Evolutionary conservation across 768 basidiomycete species (phyloP), one percentile per base, ranked within the genome.

Genomic region (Pleurotus citrinopileatus): DNA sequence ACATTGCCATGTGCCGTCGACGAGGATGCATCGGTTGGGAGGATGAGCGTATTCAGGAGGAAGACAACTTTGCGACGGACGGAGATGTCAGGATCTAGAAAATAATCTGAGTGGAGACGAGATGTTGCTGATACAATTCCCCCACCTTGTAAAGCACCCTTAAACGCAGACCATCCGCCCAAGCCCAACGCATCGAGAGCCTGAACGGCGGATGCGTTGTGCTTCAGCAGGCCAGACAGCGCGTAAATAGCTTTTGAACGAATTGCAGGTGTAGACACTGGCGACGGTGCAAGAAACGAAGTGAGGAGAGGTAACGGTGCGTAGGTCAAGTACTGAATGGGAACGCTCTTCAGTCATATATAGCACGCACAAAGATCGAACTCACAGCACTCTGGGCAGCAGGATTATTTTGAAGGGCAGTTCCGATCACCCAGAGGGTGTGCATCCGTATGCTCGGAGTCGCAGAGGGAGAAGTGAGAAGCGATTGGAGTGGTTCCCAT

Each of bases 381-480:
- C 83, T 58, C 61, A 91, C 90, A 3, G 83, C 81, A 52, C 80
- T 74, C 59, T 95, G 94, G 0, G 94, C 91, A 7, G 83, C 73
- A 0, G 92, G 91, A 58, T 95, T 96, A 61, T 96, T 95, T 66
- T 94, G 92, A 4, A 94, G 63, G 0, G 94, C 91, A 0, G 94
- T 96, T 4, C 94, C 94, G 22, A 91, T 78, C 0, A 94, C 84
- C 94, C 94, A 96, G 8, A 94, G 69, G 0, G 83, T 80, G 56
- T 89, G 84, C 56, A 77, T 70, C 61, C 81, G 84, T 22, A 94
- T 76, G 23, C 72, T 73, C n/a, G 81, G 77, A 0, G 86, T 77
- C 2, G 83, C 77, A 0, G 71, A 65, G 5, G 81, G 67, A 3
- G 80, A 74, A 6, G 73, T 76, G 32, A 91, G 64, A n/a, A 94